A percentile compares a stretch with the other conserved stretches of the same genome.
Evolutionary conservation across 805 yeast genomes (phyloP).

Genomic region (Helenozyma rhizophorensis): DNA sequence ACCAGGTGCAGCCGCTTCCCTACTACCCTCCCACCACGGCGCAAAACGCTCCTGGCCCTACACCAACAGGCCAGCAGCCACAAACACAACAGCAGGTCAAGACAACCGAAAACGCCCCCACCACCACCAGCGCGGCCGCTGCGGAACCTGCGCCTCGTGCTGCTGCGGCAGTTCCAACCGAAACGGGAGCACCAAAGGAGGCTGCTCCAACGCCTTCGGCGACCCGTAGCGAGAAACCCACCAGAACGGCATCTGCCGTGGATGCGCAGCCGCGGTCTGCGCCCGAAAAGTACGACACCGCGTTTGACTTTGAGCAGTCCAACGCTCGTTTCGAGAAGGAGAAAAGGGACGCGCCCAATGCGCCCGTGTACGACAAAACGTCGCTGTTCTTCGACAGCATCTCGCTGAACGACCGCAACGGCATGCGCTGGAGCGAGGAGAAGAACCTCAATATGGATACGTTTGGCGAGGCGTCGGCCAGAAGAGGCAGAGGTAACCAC

Average conservation of each 20-base stretch:
- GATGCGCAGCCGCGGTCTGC: constrained; percentile 11
- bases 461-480: constrained; percentile 66
- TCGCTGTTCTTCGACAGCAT: constrained; percentile 87
- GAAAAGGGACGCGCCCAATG: constrained; percentile 25
- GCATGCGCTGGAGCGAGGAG: constrained; percentile 68
- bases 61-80: constrained; percentile 22
- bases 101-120: constrained; percentile 2
- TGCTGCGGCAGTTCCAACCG: constrained; percentile 12
- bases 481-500: constrained; percentile 20
- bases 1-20: constrained; percentile 52
- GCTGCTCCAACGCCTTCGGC: constrained; percentile 2
- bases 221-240: constrained; percentile 3
- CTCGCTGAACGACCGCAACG: constrained; percentile 49
- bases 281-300: constrained; percentile 35
- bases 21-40: constrained; percentile 8
- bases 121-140: constrained; percentile 8
- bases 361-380: constrained; percentile 58
- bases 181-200: constrained; percentile 6
- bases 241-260: constrained; percentile 4
- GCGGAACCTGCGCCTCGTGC: constrained; percentile 11
- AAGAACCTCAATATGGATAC: constrained; percentile 73
- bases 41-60: constrained; percentile 26
- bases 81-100: constrained; percentile 11
- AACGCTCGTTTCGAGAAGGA: constrained; percentile 69
- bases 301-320: constrained; percentile 70